phyloP scores from a whole-genome alignment of 192 early-diverging fungal genomes.

The Coemansia sp. region DNA sequence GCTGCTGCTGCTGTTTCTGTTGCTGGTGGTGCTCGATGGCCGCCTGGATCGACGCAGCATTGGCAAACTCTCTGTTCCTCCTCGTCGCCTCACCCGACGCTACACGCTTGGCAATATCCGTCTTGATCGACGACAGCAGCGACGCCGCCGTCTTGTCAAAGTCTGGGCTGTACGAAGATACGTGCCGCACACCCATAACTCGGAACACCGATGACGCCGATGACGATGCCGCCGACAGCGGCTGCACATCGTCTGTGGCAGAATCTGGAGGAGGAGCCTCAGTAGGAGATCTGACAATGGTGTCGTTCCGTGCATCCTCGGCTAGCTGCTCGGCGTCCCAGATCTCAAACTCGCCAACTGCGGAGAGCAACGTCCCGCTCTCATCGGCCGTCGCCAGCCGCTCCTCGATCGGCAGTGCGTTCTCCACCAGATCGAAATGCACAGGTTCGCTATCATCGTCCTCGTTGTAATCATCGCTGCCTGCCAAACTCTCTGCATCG shows the following conservation, averaged over 20 bases:
- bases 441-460: background rate
- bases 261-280: background rate
- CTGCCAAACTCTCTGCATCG: conserved; percentile 30
- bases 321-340: conserved; percentile 37
- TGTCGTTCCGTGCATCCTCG: background rate
- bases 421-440: conserved; percentile 43
- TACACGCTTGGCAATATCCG: conserved; percentile 38
- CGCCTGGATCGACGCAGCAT: conserved; percentile 33
- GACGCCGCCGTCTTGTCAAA: conserved; percentile 52
- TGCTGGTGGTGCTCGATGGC: conserved; percentile 53
- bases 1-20: conserved; percentile 30
- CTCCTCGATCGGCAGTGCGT: conserved; percentile 24
- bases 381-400: background rate
- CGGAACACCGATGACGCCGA: conserved; percentile 33
- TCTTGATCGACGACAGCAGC: conserved; percentile 50
- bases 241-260: too few species aligned
- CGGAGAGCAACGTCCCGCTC: background rate
- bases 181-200: conserved; percentile 51
- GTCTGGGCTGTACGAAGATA: conserved; percentile 43
- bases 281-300: background rate
- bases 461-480: conserved; percentile 9
- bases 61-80: conserved; percentile 5
- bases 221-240: background rate
- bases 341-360: conserved; percentile 3
- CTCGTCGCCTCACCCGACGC: conserved; percentile 4